Percentiles rank a stretch among this genome's conserved stretches.
phyloP scores from a whole-genome alignment of 257 asterid genomes.

The Haberlea rhodopensis region DNA sequence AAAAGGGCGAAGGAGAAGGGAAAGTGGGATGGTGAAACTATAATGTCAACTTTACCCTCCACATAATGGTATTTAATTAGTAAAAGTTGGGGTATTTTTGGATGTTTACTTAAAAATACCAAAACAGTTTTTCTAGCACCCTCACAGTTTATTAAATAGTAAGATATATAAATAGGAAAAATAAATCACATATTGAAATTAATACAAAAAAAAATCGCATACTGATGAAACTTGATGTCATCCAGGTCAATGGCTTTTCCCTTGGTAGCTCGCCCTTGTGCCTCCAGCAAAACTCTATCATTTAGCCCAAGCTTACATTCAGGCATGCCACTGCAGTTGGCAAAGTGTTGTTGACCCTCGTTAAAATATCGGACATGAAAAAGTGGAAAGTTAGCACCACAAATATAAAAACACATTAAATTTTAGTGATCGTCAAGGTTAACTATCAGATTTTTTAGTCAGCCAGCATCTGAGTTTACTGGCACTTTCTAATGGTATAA shows the following conservation, averaged over 20 bases:
- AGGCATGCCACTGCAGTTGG: constrained; percentile 93
- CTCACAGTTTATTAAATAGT: too few species aligned
- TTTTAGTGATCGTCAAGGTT: constrained; percentile 7
- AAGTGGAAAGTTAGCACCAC: constrained; percentile 2
- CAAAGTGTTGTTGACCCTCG: constrained; percentile 22
- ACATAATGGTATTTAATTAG: too few species aligned
- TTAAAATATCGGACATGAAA: neutral
- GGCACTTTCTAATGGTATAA: too few species aligned
- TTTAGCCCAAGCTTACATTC: constrained; percentile 99
- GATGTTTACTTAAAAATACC: too few species aligned
- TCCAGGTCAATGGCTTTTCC: constrained; percentile 99
- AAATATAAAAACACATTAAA: neutral
- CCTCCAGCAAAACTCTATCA: constrained; percentile 94
- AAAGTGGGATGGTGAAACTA: too few species aligned
- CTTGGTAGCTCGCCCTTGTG: constrained; percentile 91
- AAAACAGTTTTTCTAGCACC: too few species aligned
- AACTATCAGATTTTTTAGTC: neutral
- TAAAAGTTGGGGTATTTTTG: too few species aligned
- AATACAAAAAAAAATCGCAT: constrained; percentile 34
- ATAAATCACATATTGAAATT: constrained; percentile 3
- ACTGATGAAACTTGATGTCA: constrained; percentile 99
- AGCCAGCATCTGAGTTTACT: constrained; percentile 5
- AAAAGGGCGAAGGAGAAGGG: too few species aligned
- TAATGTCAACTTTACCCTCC: too few species aligned
- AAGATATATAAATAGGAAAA: constrained; percentile 8